phyloP scores from a whole-genome alignment of 441 rosid species.

The Manihot esculenta region DNA sequence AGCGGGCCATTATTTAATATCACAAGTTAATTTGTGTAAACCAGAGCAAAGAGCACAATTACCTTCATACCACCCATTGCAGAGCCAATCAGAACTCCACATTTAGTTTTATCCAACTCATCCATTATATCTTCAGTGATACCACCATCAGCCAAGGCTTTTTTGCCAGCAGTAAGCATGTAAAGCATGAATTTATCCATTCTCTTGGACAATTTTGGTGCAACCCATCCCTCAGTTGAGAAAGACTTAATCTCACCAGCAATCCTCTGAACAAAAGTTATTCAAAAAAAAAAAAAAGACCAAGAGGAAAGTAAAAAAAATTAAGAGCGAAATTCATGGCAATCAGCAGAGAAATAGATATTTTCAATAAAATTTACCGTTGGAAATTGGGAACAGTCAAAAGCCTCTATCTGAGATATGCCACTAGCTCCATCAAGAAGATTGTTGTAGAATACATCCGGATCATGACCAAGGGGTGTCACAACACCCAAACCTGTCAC shows the following conservation, averaged over 20 bases:
- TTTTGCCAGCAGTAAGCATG: slow-evolving; percentile 94
- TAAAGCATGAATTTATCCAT: slow-evolving; percentile 99
- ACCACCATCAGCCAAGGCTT: slow-evolving; percentile 93
- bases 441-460: slow-evolving; percentile 70
- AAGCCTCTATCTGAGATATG: slow-evolving; percentile 73
- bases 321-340: slow-evolving; percentile 6
- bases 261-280: slow-evolving; percentile 88
- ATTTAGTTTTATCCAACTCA: slow-evolving; percentile 63
- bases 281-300: slow-evolving; percentile 19
- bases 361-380: slow-evolving; percentile 49
- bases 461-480: slow-evolving; percentile 82
- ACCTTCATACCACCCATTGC: slow-evolving; percentile 90
- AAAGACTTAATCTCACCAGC: slow-evolving; percentile 95
- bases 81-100: slow-evolving; percentile 91
- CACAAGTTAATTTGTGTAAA: background rate
- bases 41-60: slow-evolving; percentile 12
- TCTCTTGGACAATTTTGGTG: slow-evolving; percentile 91
- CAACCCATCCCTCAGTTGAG: slow-evolving; percentile 90
- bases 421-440: slow-evolving; percentile 90
- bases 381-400: slow-evolving; percentile 78
- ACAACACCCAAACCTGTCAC: slow-evolving; percentile 96
- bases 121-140: slow-evolving; percentile 79
- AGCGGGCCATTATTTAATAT: background rate
- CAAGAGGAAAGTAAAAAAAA: background rate
- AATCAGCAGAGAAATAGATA: slow-evolving; percentile 19